Conservation (phyloP, 1,139 yeast species). For the Hansenula anomala region DNA sequence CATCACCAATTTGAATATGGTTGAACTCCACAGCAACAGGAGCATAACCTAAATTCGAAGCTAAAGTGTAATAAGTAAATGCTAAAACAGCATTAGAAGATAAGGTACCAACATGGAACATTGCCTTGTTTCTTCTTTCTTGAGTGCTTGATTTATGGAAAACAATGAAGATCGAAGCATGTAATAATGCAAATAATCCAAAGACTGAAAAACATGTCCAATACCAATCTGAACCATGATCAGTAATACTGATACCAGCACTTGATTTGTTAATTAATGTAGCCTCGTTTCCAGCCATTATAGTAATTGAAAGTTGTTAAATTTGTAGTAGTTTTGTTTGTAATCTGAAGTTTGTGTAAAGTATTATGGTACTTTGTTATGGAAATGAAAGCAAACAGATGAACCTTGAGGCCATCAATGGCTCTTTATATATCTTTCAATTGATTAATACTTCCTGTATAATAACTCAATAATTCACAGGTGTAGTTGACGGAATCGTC, state of each 20-base stretch:
- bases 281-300: slow-evolving; percentile 38
- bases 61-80: slow-evolving; percentile 55
- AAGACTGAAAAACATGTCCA: slow-evolving; percentile 62
- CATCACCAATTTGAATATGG: slow-evolving; percentile 36
- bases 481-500: too few relatives aligned
- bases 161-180: slow-evolving; percentile 34
- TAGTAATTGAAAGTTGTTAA: background rate
- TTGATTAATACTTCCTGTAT: too few relatives aligned
- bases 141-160: slow-evolving; percentile 25
- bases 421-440: too few relatives aligned
- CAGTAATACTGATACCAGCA: slow-evolving; percentile 48
- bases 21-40: slow-evolving; percentile 49
- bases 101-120: slow-evolving; percentile 13
- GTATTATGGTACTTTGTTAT: too few relatives aligned
- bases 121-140: slow-evolving; percentile 7
- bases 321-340: too few relatives aligned
- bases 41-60: slow-evolving; percentile 66
- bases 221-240: slow-evolving; percentile 64
- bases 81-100: slow-evolving; percentile 43
- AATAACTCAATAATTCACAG: too few relatives aligned
- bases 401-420: too few relatives aligned
- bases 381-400: too few relatives aligned
- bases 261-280: slow-evolving; percentile 48
- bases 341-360: too few relatives aligned
- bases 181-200: slow-evolving; percentile 37